A percentile compares a stretch with the other conserved stretches of the same genome.
phyloP scores from a whole-genome alignment of 441 rosid genomes.

The Breynia disticha region DNA sequence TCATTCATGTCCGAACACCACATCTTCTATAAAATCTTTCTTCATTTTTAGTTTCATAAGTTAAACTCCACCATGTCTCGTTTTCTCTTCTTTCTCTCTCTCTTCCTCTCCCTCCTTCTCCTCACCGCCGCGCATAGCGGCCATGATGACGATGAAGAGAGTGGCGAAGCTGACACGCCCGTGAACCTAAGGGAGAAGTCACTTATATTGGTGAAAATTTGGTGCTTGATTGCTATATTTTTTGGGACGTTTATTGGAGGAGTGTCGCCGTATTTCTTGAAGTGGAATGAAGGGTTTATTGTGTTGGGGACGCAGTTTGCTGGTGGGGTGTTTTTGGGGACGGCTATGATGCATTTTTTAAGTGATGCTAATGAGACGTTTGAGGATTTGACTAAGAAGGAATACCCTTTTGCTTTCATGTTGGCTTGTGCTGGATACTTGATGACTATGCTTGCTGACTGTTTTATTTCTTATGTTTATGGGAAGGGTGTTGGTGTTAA shows the following conservation, averaged over 20 bases:
- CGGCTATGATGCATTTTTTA: constrained; percentile 82
- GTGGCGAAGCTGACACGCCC: not conserved
- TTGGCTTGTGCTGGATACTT: constrained; percentile 64
- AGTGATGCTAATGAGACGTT: constrained; percentile 70
- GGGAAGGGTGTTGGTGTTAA: constrained; percentile 19
- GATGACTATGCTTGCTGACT: constrained; percentile 70
- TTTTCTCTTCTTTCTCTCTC: constrained; percentile 21
- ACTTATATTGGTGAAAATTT: constrained; percentile 45
- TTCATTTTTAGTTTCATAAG: too few species aligned
- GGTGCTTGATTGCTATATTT: constrained; percentile 54
- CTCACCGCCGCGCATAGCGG: constrained; percentile 42
- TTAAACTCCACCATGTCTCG: constrained; percentile 26
- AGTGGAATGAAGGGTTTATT: constrained; percentile 70
- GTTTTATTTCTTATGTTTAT: constrained; percentile 37
- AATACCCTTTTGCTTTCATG: constrained; percentile 80
- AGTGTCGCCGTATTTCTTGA: constrained; percentile 64
- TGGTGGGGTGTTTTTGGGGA: constrained; percentile 75
- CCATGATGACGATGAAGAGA: constrained; percentile 14
- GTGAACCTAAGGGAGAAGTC: constrained; percentile 30
- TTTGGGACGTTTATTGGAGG: constrained; percentile 54
- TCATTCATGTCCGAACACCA: too few species aligned
- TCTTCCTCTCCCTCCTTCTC: constrained; percentile 40
- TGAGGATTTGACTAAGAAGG: constrained; percentile 36
- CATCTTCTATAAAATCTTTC: too few species aligned
- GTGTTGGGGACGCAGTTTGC: constrained; percentile 79